These are phyloP conservation scores for Neodidymelliopsis sp. DNA, from an alignment of 2,329 filamentous ascomycete species.

Conservation along the genomic window DNA sequence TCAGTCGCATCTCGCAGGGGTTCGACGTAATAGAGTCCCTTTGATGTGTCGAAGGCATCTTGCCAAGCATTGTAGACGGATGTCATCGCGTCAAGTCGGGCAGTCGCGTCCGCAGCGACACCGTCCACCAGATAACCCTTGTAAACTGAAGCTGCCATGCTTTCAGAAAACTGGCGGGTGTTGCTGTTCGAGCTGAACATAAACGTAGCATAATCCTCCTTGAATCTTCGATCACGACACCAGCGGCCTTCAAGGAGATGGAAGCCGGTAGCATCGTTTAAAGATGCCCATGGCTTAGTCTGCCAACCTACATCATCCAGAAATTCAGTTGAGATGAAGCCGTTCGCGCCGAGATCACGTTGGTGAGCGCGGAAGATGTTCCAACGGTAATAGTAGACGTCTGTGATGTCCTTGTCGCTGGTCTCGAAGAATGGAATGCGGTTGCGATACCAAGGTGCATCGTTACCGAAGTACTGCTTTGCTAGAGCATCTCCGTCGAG, in stretches of 20 bases:
- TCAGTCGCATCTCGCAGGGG: constrained; percentile 55
- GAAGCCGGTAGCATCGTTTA: constrained; percentile 56
- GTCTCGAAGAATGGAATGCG: constrained; percentile 52
- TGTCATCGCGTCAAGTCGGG: constrained; percentile 48
- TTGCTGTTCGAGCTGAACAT: constrained; percentile 52
- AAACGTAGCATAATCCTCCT: constrained; percentile 54
- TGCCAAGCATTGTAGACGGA: constrained; percentile 49
- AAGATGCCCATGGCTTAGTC: constrained; percentile 51
- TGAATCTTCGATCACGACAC: constrained; percentile 54
- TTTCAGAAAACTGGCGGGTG: constrained; percentile 55
- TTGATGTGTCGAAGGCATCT: constrained; percentile 51
- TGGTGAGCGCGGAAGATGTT: constrained; percentile 55
- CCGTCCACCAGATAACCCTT: constrained; percentile 54
- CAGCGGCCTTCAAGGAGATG: constrained; percentile 56
- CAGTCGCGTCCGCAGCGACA: constrained; percentile 41
- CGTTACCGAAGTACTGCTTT: constrained; percentile 51
- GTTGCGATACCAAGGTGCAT: constrained; percentile 51
- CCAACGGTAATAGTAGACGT: constrained; percentile 58
- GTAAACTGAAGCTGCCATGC: constrained; percentile 53
- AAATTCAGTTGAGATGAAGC: constrained; percentile 57
- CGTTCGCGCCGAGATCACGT: constrained; percentile 52
- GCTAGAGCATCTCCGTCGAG: constrained; percentile 40
- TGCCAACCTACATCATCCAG: constrained; percentile 56
- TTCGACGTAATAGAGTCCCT: constrained; percentile 54
- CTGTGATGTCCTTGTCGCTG: constrained; percentile 48